Evolutionary conservation across 2,329 filamentous ascomycete genomes (phyloP).

Genomic region (Diaporthe nobilis): DNA sequence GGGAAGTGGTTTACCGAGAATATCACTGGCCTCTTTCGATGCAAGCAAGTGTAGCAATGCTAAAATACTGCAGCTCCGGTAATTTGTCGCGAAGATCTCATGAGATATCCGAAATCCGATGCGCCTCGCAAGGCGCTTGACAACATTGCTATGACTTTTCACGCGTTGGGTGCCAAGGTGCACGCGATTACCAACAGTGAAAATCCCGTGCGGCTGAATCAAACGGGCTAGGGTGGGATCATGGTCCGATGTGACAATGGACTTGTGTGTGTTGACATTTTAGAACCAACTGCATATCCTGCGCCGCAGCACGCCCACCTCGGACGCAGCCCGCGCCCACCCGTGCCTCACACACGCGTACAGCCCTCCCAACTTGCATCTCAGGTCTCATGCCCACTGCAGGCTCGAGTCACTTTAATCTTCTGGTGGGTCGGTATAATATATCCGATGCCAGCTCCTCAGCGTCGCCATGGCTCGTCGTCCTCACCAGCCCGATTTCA

Average conservation of each 20-base stretch:
- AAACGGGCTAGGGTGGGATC: not conserved
- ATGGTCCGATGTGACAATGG: conserved; percentile 1
- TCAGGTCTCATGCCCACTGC: not conserved
- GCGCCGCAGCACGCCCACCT: not conserved
- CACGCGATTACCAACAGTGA: not conserved
- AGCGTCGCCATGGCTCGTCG: not conserved
- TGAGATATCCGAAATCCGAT: not conserved
- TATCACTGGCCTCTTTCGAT: not conserved
- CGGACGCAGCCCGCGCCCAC: not conserved
- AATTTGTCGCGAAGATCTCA: not conserved
- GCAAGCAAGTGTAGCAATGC: rapidly evolving
- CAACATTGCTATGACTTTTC: not conserved
- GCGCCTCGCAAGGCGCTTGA: not conserved
- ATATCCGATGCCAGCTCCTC: not conserved
- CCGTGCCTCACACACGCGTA: not conserved
- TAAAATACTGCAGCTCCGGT: too few relatives aligned
- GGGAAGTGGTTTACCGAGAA: not conserved
- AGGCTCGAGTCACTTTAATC: not conserved
- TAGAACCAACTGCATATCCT: conserved; percentile 11
- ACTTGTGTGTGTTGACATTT: conserved; percentile 7
- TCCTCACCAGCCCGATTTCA: not conserved
- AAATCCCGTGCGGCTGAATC: not conserved
- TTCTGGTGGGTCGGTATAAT: not conserved
- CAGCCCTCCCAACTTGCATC: conserved; percentile 16
- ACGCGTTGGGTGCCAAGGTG: not conserved